Percentiles rank a stretch among this genome's conserved stretches.
Evolutionary conservation across 1,139 yeast species (phyloP).

Genomic region (Wickerhamiella infanticola): DNA sequence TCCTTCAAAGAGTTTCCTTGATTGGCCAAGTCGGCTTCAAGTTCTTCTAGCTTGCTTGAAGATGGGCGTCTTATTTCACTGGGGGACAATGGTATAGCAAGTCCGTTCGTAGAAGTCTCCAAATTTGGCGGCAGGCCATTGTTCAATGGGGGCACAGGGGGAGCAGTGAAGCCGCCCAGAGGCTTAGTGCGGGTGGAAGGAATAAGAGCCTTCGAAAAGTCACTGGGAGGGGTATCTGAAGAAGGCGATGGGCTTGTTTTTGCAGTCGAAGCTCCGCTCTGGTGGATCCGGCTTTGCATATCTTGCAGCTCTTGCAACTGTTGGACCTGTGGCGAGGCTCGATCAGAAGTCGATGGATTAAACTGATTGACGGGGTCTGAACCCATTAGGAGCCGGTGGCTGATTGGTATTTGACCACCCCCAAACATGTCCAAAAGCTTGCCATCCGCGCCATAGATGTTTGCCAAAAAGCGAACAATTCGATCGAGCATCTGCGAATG

Average conservation of each 20-base stretch:
- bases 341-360: neutral
- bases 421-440: slow-evolving; percentile 20
- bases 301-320: slow-evolving; percentile 15
- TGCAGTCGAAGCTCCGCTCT: slow-evolving; percentile 5
- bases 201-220: neutral
- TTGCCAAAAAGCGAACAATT: slow-evolving; percentile 72
- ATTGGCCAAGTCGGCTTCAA: slow-evolving; percentile 18
- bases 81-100: neutral
- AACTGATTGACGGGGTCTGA: neutral
- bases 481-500: slow-evolving; percentile 83
- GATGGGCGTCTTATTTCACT: slow-evolving; percentile 3
- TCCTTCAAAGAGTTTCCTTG: slow-evolving; percentile 22
- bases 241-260: slow-evolving; percentile 10
- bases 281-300: slow-evolving; percentile 14
- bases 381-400: slow-evolving; percentile 14
- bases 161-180: neutral
- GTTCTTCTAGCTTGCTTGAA: slow-evolving; percentile 17
- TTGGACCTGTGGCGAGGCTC: slow-evolving; percentile 6
- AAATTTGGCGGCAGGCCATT: neutral
- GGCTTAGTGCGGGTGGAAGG: neutral
- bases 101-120: neutral
- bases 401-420: slow-evolving; percentile 4
- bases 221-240: slow-evolving; percentile 1
- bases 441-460: slow-evolving; percentile 52
- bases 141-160: too few species aligned